These are phyloP conservation scores for Hypoxylon trugodes DNA, from an alignment of 495 filamentous ascomycete genomes.

Conservation along the genomic window DNA sequence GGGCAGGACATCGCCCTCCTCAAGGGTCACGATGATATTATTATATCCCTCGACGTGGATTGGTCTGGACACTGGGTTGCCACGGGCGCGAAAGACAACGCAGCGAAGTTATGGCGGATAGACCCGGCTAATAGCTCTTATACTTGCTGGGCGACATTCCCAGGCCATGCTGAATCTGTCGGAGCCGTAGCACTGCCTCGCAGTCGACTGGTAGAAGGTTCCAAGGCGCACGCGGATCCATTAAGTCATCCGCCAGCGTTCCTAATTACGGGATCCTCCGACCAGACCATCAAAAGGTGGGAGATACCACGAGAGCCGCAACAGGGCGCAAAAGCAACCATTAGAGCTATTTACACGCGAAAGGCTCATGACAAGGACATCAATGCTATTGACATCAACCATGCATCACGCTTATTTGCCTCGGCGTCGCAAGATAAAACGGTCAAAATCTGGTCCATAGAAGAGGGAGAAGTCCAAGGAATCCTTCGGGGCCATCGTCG, in stretches of 20 bases:
- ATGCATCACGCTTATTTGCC: constrained; percentile 76
- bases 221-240: constrained; percentile 70
- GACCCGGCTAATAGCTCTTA: constrained; percentile 80
- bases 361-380: constrained; percentile 99
- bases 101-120: constrained; percentile 87
- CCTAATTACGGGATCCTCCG: constrained; percentile 89
- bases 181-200: constrained; percentile 89
- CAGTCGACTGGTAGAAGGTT: constrained; percentile 66
- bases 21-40: constrained; percentile 91
- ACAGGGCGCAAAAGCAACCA: constrained; percentile 51
- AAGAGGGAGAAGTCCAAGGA: constrained; percentile 87
- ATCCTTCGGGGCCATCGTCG: constrained; percentile 90
- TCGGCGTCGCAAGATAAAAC: constrained; percentile 96
- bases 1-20: constrained; percentile 87
- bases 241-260: constrained; percentile 83
- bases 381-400: constrained; percentile 87
- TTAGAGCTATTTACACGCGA: constrained; percentile 76
- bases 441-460: constrained; percentile 93
- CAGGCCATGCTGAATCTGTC: constrained; percentile 92
- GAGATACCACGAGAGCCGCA: constrained; percentile 64
- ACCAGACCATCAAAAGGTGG: constrained; percentile 93
- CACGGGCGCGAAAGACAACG: constrained; percentile 96
- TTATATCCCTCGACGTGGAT: constrained; percentile 93
- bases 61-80: constrained; percentile 98
- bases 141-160: constrained; percentile 79